Evolutionary conservation across 2,329 filamentous ascomycete genomes (phyloP), one percentile per base, ranked within the genome.

Genomic region (Scedosporium boydii): DNA sequence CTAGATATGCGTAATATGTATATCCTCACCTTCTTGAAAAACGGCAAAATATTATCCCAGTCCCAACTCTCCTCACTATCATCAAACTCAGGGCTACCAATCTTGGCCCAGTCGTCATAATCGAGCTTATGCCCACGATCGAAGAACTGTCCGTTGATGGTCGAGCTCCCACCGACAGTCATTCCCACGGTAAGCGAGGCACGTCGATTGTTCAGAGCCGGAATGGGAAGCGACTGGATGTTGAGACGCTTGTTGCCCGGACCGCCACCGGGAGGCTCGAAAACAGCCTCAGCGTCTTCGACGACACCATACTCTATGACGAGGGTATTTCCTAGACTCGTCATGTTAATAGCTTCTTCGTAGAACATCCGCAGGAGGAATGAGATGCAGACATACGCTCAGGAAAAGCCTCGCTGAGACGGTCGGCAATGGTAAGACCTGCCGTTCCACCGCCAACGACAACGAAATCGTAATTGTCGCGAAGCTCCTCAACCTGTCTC

Each of bases 401-500:
- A 6, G 60, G 60, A 26, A 62, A 62, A 6, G 67, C 63, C 70
- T 87, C 83, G 38, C 84, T 85, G 2, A 66, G 60, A 6, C 64
- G 81, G 71, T 86, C 83, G 0, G 85, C 84, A 48, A 87, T 79
- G 59, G 77, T 74, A 44, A 87, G 80, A 60, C 86, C 86, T 59
- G 80, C 84, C 5, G 85, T 82, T 65, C 86, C 86, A n/a, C 75
- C 81, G 3, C 86, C 86, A 34, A 87, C 79, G 38, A 88, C 77
- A 60, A 88, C 83, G 72, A 87, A 88, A 70, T 88, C 85, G 67
- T 81, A 66, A 12, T 38, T 63, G 4, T 65, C 65, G 3, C 58
- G 21, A 18, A 63, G 46, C 51, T 63, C 62, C 10, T 59, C 56
- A 21, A 62, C 34, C 38, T 62, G 51, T 41, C 60, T 62, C 53